These are phyloP conservation scores for Durotheca rogersii DNA, from an alignment of 495 filamentous ascomycete species.

Conservation along the genomic window DNA sequence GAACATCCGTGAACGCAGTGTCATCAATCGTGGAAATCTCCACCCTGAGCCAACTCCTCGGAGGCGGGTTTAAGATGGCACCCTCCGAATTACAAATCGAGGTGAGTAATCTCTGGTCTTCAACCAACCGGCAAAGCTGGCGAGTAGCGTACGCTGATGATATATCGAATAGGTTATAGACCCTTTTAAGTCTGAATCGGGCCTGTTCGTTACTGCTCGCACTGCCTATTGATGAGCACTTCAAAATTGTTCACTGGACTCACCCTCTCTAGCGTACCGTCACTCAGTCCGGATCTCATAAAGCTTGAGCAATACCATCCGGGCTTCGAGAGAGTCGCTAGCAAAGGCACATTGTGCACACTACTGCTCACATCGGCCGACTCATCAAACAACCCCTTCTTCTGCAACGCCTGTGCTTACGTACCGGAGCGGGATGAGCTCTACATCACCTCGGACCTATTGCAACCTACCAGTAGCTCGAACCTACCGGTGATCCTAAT, in stretches of 20 bases:
- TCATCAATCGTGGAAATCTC: too few relatives aligned
- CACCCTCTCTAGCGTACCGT: background rate
- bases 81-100: constrained; percentile 8
- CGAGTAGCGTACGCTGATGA: constrained; percentile 1
- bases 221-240: background rate
- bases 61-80: constrained; percentile 27
- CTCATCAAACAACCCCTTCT: constrained; percentile 47
- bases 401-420: constrained; percentile 63
- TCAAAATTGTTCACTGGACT: background rate
- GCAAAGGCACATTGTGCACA: constrained; percentile 29
- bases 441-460: constrained; percentile 60
- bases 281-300: constrained; percentile 9
- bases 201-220: background rate
- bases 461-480: constrained; percentile 41
- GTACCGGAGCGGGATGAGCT: constrained; percentile 41
- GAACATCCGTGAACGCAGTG: too few relatives aligned
- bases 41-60: too few relatives aligned
- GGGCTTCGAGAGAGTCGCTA: constrained; percentile 21
- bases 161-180: constrained; percentile 1
- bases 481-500: constrained; percentile 45
- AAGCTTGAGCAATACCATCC: constrained; percentile 30
- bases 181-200: constrained; percentile 1
- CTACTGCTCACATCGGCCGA: constrained; percentile 42
- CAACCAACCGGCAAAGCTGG: background rate
- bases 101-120: constrained; percentile 11